A percentile compares a stretch with the other conserved stretches of the same genome.
These are phyloP conservation scores for Spergularia azorica DNA, from an alignment of 179 eudicot species.

Conservation along the genomic window DNA sequence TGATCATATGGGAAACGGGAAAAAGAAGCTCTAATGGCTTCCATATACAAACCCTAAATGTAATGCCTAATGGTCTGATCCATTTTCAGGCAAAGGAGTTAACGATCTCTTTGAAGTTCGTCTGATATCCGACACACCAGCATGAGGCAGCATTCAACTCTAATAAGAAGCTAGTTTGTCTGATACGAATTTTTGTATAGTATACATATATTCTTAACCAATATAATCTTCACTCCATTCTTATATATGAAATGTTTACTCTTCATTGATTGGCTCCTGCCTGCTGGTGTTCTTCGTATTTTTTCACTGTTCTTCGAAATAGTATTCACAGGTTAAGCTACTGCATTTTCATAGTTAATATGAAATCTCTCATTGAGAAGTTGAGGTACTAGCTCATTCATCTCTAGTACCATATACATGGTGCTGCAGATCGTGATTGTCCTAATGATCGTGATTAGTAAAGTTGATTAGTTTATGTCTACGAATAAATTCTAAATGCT, in stretches of 20 bases:
- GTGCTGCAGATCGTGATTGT: too few species aligned
- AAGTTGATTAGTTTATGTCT: too few species aligned
- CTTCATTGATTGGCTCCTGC: background rate
- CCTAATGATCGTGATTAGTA: too few species aligned
- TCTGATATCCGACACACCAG: conserved; percentile 72
- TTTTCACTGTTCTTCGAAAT: background rate
- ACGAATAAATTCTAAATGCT: too few species aligned
- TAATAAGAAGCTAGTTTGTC: background rate
- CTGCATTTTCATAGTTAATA: background rate
- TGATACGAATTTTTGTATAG: conserved; percentile 25
- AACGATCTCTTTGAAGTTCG: conserved; percentile 71
- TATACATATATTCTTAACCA: conserved; percentile 1
- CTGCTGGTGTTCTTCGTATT: background rate
- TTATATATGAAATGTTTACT: background rate
- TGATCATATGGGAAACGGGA: background rate
- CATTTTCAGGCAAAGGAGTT: conserved; percentile 66
- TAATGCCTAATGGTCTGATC: background rate
- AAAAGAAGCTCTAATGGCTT: background rate
- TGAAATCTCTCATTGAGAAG: background rate
- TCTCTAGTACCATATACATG: background rate
- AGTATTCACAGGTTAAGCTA: background rate
- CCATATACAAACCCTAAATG: background rate
- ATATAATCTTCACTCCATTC: conserved; percentile 4
- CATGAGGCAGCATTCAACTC: conserved; percentile 18
- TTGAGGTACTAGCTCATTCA: background rate